A percentile compares a stretch with the other conserved stretches of the same genome.
These are phyloP conservation scores for Colletotrichum cereale DNA, from an alignment of 2,329 filamentous ascomycete species.

Conservation along the genomic window DNA sequence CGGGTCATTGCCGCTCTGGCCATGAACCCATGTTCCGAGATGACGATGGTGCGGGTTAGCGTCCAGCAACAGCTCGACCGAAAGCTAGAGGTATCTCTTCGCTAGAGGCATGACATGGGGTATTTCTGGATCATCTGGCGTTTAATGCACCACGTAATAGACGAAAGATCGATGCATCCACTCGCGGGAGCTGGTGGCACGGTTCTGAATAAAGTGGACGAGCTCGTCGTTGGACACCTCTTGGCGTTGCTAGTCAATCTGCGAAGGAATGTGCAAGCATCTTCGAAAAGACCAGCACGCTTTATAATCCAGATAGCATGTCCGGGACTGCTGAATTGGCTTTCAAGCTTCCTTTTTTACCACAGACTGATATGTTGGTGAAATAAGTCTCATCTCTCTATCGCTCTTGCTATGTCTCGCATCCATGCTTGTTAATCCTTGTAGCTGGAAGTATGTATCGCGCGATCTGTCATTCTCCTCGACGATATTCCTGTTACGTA, in stretches of 20 bases:
- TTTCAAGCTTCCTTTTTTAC: slow-evolving; percentile 21
- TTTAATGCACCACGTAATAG: slow-evolving; percentile 46
- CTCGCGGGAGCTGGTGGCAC: slow-evolving; percentile 43
- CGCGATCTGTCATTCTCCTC: slow-evolving; percentile 44
- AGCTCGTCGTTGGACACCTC: slow-evolving; percentile 40
- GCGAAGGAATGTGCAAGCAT: slow-evolving; percentile 40
- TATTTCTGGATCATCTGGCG: slow-evolving; percentile 32
- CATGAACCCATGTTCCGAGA: slow-evolving; percentile 49
- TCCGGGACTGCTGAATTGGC: too few relatives aligned
- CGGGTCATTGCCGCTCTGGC: slow-evolving; percentile 42
- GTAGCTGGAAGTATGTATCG: slow-evolving; percentile 19
- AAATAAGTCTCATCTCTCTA: slow-evolving; percentile 42
- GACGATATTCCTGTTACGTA: slow-evolving; percentile 48
- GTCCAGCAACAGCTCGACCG: slow-evolving; percentile 41
- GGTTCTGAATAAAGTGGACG: slow-evolving; percentile 44
- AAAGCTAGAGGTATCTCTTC: slow-evolving; percentile 43
- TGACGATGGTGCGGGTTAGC: slow-evolving; percentile 47
- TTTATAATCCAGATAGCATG: neutral
- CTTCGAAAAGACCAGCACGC: slow-evolving; percentile 5
- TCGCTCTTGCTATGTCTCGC: slow-evolving; percentile 39
- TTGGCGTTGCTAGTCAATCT: slow-evolving; percentile 38
- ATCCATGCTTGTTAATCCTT: slow-evolving; percentile 43
- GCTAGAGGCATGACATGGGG: slow-evolving; percentile 40
- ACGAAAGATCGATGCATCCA: slow-evolving; percentile 49
- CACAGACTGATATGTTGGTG: slow-evolving; percentile 44